A percentile compares a stretch with the other conserved stretches of the same genome.
Conservation (phyloP, 371 early-diverging fungal genomes). For the Quaeritorhiza haematococci region DNA sequence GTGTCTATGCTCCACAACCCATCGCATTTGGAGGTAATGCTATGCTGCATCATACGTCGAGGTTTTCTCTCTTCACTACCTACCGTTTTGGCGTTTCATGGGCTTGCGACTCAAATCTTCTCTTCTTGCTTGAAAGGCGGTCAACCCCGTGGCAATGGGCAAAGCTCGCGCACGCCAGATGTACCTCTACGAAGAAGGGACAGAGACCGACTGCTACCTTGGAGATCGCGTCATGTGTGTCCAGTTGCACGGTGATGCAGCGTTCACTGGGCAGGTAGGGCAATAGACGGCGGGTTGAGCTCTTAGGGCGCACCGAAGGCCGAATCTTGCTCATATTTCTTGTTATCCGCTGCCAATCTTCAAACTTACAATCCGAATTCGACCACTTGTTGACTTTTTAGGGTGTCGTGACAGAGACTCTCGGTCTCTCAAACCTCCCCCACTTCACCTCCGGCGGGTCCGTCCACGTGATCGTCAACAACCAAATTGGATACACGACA, state of each 20-base stretch:
- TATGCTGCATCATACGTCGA: not conserved
- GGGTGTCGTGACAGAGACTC: conserved; percentile 92
- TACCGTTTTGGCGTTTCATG: not conserved
- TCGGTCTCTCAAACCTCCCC: conserved; percentile 87
- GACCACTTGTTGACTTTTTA: conserved; percentile 76
- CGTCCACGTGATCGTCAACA: conserved; percentile 93
- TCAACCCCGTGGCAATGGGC: conserved; percentile 93
- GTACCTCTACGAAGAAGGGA: conserved; percentile 56
- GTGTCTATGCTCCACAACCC: conserved; percentile 88
- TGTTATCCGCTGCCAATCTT: too few species aligned
- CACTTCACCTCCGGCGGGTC: conserved; percentile 91
- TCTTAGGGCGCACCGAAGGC: too few species aligned
- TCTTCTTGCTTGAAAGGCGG: conserved; percentile 45
- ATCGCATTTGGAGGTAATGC: conserved; percentile 72
- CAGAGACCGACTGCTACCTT: conserved; percentile 61
- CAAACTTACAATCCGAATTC: conserved; percentile 54
- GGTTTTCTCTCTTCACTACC: not conserved
- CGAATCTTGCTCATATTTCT: too few species aligned
- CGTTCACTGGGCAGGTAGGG: conserved; percentile 38
- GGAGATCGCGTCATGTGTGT: conserved; percentile 88
- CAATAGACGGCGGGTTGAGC: not conserved
- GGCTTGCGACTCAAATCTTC: not conserved
- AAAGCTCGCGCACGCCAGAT: conserved; percentile 91
- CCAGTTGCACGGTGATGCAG: conserved; percentile 92
- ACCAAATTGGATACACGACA: conserved; percentile 93